A percentile compares a stretch with the other conserved stretches of the same genome.
These are phyloP conservation scores for Trichoderma sp. DNA, from an alignment of 2,329 filamentous ascomycete species.

Conservation along the genomic window DNA sequence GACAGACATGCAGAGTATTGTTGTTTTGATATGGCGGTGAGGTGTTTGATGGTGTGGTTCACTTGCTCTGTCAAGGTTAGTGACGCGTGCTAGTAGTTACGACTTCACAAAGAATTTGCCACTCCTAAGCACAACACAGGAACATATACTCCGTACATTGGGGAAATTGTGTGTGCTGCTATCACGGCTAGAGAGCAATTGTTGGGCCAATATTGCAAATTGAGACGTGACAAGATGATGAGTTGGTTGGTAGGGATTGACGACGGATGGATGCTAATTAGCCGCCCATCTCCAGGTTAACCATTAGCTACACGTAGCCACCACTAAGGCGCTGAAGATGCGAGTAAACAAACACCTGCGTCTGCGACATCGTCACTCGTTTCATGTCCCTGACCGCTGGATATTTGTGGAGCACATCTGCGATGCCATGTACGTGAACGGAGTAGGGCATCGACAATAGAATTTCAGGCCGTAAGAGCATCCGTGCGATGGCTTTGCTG, in stretches of 20 bases:
- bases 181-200: neutral
- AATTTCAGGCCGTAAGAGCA: neutral
- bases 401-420: neutral
- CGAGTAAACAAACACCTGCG: conserved; percentile 4
- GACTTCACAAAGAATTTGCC: neutral
- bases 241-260: neutral
- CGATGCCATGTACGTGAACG: neutral
- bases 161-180: neutral
- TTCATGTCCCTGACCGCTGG: neutral
- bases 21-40: neutral
- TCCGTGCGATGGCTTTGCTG: neutral
- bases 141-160: neutral
- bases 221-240: neutral
- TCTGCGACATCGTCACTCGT: neutral
- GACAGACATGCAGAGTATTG: neutral
- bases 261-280: neutral
- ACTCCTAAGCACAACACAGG: neutral
- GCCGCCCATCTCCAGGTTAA: neutral
- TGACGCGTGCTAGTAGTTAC: neutral
- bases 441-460: neutral
- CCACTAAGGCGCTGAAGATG: neutral
- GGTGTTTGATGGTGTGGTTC: neutral
- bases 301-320: neutral
- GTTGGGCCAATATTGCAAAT: neutral
- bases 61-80: neutral